These are phyloP conservation scores for Eucalyptus curtisii DNA, from an alignment of 345 rosid genomes.

Conservation along the genomic window DNA sequence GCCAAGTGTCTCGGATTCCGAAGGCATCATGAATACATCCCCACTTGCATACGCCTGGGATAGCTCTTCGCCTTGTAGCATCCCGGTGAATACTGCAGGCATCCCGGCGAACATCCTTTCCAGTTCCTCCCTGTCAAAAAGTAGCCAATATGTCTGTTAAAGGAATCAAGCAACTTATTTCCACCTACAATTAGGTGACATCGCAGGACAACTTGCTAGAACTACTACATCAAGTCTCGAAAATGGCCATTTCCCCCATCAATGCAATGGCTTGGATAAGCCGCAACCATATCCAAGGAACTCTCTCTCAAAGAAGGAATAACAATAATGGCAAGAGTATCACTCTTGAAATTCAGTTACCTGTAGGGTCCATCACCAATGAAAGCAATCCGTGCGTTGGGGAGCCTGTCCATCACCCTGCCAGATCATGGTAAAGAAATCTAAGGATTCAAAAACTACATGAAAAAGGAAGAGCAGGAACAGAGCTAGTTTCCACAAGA, in stretches of 20 bases:
- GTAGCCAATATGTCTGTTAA: background rate
- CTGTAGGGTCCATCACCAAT: constrained; percentile 96
- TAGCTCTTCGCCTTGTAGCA: constrained; percentile 83
- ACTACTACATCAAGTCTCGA: background rate
- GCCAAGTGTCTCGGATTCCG: constrained; percentile 96
- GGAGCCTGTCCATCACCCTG: constrained; percentile 94
- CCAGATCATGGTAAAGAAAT: background rate
- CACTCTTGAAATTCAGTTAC: constrained; percentile 14
- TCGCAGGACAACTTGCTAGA: background rate
- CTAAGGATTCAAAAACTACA: background rate
- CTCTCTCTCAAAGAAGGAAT: background rate
- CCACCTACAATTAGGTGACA: background rate
- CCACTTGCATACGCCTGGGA: constrained; percentile 98
- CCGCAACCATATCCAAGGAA: background rate
- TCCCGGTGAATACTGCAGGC: constrained; percentile 93
- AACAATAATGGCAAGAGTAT: background rate
- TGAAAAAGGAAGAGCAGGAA: background rate
- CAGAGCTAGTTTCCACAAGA: background rate
- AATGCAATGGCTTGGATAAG: background rate
- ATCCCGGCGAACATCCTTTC: constrained; percentile 72
- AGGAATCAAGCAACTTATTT: background rate
- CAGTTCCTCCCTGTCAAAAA: constrained; percentile 58
- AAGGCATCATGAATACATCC: constrained; percentile 92
- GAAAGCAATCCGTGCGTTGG: constrained; percentile 80
- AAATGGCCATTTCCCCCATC: background rate